These are phyloP conservation scores for Pisolithus marmoratus DNA, from an alignment of 768 basidiomycete genomes.

Conservation along the genomic window DNA sequence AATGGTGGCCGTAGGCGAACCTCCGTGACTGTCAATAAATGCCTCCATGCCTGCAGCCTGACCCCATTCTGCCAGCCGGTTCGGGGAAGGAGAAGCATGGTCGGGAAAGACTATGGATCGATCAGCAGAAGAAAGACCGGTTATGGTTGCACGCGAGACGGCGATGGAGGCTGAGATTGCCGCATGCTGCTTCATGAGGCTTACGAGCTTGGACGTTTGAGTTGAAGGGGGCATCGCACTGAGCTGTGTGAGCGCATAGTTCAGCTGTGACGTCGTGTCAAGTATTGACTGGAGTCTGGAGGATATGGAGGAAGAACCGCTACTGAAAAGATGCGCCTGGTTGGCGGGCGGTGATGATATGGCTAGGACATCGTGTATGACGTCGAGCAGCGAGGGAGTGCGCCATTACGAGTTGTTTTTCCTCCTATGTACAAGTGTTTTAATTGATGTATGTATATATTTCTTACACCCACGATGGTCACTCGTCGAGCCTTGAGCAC, in stretches of 20 bases:
- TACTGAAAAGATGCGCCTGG: slow-evolving; percentile 22
- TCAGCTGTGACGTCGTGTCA: slow-evolving; percentile 46
- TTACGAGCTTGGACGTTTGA: slow-evolving; percentile 62
- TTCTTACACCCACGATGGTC: too few relatives aligned
- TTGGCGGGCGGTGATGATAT: slow-evolving; percentile 14
- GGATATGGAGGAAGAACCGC: slow-evolving; percentile 11
- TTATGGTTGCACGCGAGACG: slow-evolving; percentile 16
- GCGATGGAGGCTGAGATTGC: slow-evolving; percentile 30
- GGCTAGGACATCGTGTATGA: slow-evolving; percentile 22
- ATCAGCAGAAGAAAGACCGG: slow-evolving; percentile 15
- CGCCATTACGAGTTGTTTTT: slow-evolving; percentile 2
- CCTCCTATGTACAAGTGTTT: too few relatives aligned
- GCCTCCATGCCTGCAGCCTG: slow-evolving; percentile 65
- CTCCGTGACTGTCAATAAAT: slow-evolving; percentile 56
- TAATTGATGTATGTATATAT: too few relatives aligned
- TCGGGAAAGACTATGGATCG: slow-evolving; percentile 24
- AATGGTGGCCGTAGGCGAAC: slow-evolving; percentile 39
- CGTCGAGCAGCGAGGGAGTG: slow-evolving; percentile 20
- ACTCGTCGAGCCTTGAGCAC: too few relatives aligned
- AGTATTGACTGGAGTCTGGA: slow-evolving; percentile 46
- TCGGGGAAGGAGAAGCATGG: slow-evolving; percentile 21
- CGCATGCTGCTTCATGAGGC: slow-evolving; percentile 61
- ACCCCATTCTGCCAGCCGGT: slow-evolving; percentile 55
- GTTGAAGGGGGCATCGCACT: slow-evolving; percentile 43
- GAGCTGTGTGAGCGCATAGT: slow-evolving; percentile 44